Evolutionary conservation across 2,329 filamentous ascomycete genomes (phyloP), one percentile per base, ranked within the genome.

Genomic region (Sclerotinia trifoliorum): DNA sequence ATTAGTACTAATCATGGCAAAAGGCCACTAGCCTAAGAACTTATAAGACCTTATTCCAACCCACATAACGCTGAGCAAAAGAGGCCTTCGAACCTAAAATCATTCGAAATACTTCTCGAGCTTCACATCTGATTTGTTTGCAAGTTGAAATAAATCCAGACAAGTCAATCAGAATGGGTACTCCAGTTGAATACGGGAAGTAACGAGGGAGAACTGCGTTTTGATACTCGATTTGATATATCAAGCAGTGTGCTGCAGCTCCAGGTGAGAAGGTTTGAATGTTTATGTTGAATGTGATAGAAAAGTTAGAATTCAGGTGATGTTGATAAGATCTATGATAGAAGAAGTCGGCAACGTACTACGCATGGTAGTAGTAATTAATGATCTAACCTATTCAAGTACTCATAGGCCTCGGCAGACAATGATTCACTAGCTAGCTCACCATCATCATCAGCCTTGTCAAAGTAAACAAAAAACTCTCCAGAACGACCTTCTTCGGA

Each of bases 361-460:
- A 2, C 39, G 42, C 17, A 17, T 35, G 19, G 21, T 10, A 19
- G 46, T 49, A 15, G 21, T 8, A n/a, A 24, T 24, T 24, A 10
- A 57, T 7, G 17, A 63, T 51, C 46, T 63, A 51, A 51, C 48
- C 60, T 24, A n/a, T 39, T 62, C n/a, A 51, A 46, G 51, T 62
- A n/a, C 29, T 39, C 13, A 29, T n/a, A 17, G 26, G 58, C 60
- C 60, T 62, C 46, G 46, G 32, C 46, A 63, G 13, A 63, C 48
- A 51, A 26, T 7, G 10, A 49, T 49, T 24, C 21, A 49, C 48
- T 24, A 24, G n/a, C 29, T n/a, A 5, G 15, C 32, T 2, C 32
- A 29, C 10, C 29, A 29, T 29, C 35, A 35, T 35, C 57, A 51
- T 26, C 8, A 62, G 48, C 46, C 60, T 62, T 39, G 46, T 21